Conservation (phyloP, 208 protist genomes). For the Wallacemonas collosoma region DNA sequence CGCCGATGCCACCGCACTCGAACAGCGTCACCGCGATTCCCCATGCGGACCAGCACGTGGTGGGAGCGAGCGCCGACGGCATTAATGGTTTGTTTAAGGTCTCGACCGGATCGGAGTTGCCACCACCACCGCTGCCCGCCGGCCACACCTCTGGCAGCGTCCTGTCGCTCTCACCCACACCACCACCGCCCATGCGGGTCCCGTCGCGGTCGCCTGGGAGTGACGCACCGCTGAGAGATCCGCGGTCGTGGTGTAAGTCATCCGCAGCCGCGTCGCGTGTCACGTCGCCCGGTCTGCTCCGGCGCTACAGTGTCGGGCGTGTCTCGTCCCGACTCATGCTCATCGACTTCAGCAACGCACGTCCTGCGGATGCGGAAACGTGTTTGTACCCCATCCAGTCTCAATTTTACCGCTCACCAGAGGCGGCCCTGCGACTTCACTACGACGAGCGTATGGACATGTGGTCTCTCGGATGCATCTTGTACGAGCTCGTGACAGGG, state of each 20-base stretch:
- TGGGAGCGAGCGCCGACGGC: not conserved
- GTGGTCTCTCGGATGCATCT: constrained; percentile 64
- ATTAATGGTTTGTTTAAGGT: not conserved
- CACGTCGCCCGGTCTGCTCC: not conserved
- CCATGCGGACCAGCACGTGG: not conserved
- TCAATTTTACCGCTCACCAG: constrained; percentile 95
- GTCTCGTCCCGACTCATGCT: constrained; percentile 88
- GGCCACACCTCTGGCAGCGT: too few relatives aligned
- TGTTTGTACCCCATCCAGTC: constrained; percentile 96
- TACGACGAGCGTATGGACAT: constrained; percentile 73
- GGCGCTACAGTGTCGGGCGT: constrained; percentile 23
- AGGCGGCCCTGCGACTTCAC: constrained; percentile 85
- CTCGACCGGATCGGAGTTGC: not conserved
- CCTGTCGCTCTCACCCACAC: too few relatives aligned
- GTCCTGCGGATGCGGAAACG: constrained; percentile 70
- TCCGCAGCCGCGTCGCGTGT: not conserved
- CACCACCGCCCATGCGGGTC: too few relatives aligned
- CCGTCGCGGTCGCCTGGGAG: too few relatives aligned
- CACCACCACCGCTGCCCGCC: too few relatives aligned
- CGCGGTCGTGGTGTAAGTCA: too few relatives aligned
- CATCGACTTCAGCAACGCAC: constrained; percentile 97
- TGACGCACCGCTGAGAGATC: too few relatives aligned
- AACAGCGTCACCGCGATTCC: constrained; percentile 7
- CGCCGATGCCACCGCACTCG: constrained; percentile 1
- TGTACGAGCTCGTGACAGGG: constrained; percentile 57